phyloP scores from a whole-genome alignment of 2,329 filamentous ascomycete genomes.

The Monosporascus sp. region DNA sequence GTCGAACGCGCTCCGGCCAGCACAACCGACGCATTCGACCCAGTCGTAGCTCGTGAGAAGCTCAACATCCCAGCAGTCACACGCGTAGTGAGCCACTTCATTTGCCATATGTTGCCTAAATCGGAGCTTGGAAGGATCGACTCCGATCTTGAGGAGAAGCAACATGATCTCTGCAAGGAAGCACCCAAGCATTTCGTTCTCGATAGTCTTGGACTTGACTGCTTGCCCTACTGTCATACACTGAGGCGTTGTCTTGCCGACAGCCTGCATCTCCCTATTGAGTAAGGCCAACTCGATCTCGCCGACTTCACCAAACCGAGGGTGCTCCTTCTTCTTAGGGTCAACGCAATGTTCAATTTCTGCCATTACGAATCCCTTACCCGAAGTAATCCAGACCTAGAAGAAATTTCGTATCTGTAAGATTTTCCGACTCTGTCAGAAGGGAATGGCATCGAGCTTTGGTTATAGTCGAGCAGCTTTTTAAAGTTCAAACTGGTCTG shows the following conservation, averaged over 20 bases:
- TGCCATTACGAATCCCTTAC: conserved; percentile 64
- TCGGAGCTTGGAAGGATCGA: conserved; percentile 58
- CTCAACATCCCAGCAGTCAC: too few relatives aligned
- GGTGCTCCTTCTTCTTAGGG: conserved; percentile 61
- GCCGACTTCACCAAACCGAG: conserved; percentile 56
- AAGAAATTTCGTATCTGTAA: conserved; percentile 66
- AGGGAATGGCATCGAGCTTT: conserved; percentile 64
- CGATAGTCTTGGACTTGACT: conserved; percentile 54
- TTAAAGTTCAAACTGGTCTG: conserved; percentile 66
- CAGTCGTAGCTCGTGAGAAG: too few relatives aligned
- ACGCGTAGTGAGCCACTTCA: conserved; percentile 41
- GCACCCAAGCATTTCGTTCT: conserved; percentile 67
- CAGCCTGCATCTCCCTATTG: conserved; percentile 54
- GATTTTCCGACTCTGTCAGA: conserved; percentile 66
- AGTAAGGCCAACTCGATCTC: conserved; percentile 57
- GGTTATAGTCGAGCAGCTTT: conserved; percentile 64
- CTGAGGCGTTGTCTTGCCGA: conserved; percentile 52
- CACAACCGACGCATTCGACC: too few relatives aligned
- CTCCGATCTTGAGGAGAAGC: conserved; percentile 58
- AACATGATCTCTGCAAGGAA: conserved; percentile 61
- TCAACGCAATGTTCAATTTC: conserved; percentile 68
- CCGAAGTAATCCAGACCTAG: conserved; percentile 57
- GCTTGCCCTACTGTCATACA: conserved; percentile 57
- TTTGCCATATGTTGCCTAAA: conserved; percentile 67
- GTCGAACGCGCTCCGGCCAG: too few relatives aligned